A percentile compares a stretch with the other conserved stretches of the same genome.
These are phyloP conservation scores for Phaeosphaeria sp. DNA, from an alignment of 2,329 filamentous ascomycete species.

Conservation along the genomic window DNA sequence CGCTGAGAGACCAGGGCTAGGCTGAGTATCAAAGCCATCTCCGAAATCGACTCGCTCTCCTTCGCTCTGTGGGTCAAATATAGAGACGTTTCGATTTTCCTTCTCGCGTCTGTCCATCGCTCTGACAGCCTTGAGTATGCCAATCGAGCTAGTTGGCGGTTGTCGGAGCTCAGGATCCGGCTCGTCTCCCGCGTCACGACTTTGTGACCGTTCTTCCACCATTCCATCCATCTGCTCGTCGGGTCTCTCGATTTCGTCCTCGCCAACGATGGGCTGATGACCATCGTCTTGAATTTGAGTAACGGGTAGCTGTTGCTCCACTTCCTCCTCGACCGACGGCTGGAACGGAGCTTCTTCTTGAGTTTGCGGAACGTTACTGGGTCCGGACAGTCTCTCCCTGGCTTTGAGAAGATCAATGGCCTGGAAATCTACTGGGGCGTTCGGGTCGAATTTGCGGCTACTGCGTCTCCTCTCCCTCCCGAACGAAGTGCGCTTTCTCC, in stretches of 20 bases:
- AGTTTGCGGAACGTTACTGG: conserved; percentile 10
- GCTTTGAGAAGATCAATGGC: conserved; percentile 30
- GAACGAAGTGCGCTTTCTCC: conserved; percentile 37
- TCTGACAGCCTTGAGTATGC: conserved; percentile 27
- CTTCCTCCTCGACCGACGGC: conserved; percentile 6
- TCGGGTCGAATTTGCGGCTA: conserved; percentile 39
- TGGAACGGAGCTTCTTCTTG: conserved; percentile 9
- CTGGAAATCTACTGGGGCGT: conserved; percentile 27
- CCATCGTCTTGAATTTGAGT: conserved; percentile 14
- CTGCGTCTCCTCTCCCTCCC: conserved; percentile 34
- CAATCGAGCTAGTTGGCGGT: conserved; percentile 32
- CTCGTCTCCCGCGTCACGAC: neutral
- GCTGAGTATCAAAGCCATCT: conserved; percentile 42
- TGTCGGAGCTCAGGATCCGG: conserved; percentile 7
- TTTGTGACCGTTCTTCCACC: neutral
- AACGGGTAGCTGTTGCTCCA: conserved; percentile 4
- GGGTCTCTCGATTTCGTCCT: conserved; percentile 9
- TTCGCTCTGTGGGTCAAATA: conserved; percentile 51
- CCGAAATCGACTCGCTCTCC: conserved; percentile 50
- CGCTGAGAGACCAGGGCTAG: conserved; percentile 30
- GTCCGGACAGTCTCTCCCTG: conserved; percentile 23
- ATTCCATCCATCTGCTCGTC: conserved; percentile 5
- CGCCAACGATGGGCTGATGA: conserved; percentile 4
- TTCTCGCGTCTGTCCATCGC: conserved; percentile 30
- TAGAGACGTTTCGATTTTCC: conserved; percentile 42